phyloP scores from a whole-genome alignment of 2,329 filamentous ascomycete species.

The Fusarium nelsonii region DNA sequence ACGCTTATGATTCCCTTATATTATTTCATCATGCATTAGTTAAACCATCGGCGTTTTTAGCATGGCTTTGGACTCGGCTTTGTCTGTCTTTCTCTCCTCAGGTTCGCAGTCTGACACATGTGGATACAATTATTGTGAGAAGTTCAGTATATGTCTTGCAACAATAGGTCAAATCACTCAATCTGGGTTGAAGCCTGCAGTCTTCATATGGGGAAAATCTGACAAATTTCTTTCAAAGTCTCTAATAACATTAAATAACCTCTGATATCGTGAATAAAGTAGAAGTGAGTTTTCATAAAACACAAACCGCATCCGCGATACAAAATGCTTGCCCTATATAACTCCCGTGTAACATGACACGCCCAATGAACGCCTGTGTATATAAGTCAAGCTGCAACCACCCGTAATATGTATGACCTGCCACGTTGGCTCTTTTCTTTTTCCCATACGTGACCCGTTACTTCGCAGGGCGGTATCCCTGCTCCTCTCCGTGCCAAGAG shows the following conservation, averaged over 20 bases:
- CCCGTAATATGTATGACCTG: conserved; percentile 23
- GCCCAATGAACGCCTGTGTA: conserved; percentile 24
- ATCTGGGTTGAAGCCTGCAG: neutral
- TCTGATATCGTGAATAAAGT: conserved; percentile 24
- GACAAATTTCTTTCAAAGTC: neutral
- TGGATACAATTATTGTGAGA: neutral
- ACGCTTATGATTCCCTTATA: neutral
- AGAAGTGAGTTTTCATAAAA: conserved; percentile 10
- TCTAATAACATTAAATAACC: conserved; percentile 10
- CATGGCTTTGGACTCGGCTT: too few species aligned
- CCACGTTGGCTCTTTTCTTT: neutral
- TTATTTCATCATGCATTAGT: neutral
- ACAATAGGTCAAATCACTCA: neutral
- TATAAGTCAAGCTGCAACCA: conserved; percentile 4
- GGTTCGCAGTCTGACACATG: neutral
- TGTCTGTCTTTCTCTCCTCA: neutral
- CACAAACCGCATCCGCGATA: conserved; percentile 9
- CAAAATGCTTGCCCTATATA: conserved; percentile 18
- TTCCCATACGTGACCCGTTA: conserved; percentile 6
- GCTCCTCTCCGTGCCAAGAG: conserved; percentile 52
- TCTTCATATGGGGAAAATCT: neutral
- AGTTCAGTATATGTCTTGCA: neutral
- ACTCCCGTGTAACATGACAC: conserved; percentile 30
- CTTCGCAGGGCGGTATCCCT: conserved; percentile 45
- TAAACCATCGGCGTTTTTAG: neutral